A percentile compares a stretch with the other conserved stretches of the same genome.
Evolutionary conservation across 2,329 filamentous ascomycete species (phyloP).

Genomic region (Escovopsis sp.): DNA sequence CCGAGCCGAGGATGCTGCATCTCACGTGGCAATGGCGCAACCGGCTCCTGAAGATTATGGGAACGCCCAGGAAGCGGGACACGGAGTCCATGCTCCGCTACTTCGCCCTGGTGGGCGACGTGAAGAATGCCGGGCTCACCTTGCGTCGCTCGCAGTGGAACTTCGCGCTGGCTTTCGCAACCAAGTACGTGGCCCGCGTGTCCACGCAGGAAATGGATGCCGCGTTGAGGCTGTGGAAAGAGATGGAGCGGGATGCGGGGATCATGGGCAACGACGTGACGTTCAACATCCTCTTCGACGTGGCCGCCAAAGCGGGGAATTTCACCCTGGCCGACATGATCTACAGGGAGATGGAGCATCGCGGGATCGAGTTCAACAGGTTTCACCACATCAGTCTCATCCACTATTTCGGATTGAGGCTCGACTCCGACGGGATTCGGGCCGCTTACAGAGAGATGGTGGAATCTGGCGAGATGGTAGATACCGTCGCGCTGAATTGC

Average conservation of each 20-base stretch:
- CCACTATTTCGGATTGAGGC: constrained; percentile 63
- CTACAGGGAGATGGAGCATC: constrained; percentile 61
- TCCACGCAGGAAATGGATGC: constrained; percentile 43
- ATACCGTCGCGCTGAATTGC: constrained; percentile 74
- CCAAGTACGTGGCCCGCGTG: constrained; percentile 48
- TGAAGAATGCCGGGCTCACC: constrained; percentile 57
- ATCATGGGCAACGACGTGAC: constrained; percentile 60
- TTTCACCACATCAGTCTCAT: constrained; percentile 74
- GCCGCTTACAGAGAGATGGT: constrained; percentile 72
- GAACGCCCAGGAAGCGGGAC: constrained; percentile 42
- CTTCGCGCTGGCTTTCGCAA: constrained; percentile 64
- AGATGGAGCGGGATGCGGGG: constrained; percentile 67
- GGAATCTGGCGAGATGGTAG: constrained; percentile 72
- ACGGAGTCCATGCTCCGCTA: constrained; percentile 61
- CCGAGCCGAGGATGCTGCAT: constrained; percentile 36
- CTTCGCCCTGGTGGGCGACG: constrained; percentile 70
- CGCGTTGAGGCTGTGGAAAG: constrained; percentile 65
- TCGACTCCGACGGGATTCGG: constrained; percentile 60
- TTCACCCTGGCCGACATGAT: constrained; percentile 74
- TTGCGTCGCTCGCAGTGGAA: constrained; percentile 65
- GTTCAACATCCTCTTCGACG: constrained; percentile 85
- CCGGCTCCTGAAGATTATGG: constrained; percentile 52
- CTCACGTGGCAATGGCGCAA: constrained; percentile 41
- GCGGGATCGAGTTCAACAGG: constrained; percentile 56
- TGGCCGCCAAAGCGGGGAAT: constrained; percentile 73